Base-by-base conservation (phyloP, 228 moss, liverwort and hornwort genomes). In the Sphagnum fallax region DNA sequence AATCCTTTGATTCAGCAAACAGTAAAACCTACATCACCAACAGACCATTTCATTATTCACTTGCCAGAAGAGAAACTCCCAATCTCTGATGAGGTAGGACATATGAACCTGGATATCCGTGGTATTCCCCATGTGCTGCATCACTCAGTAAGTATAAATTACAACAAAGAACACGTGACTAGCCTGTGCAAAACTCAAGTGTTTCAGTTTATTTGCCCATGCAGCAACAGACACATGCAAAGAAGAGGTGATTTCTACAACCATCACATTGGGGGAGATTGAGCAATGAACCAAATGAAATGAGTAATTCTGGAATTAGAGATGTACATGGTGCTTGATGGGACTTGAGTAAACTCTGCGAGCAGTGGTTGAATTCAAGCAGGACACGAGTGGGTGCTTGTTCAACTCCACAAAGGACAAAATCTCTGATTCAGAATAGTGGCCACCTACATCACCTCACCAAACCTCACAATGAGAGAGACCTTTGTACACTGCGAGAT, bases 321-420 rank as follows among this genome's bases (percentile, higher is more conserved):
- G 9, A 69, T 16, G 5, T 67, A 98, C 98, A 80, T 98, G 98
- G 71, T 92, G 81, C 76, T 92, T 86, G 63, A 90, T 18, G 12
- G 87, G 80, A 79, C 98, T 98, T 52, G 80, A 63, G 32, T 94
- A 98, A 32, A 98, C 83, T 64, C 76, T 80, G 57, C 75, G 82
- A 5, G 86, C 78, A 70, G 92, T 92, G 60, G 77, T 78, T 47
- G 84, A 70, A 75, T 89, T 72, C 74, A 98, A 65, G 66, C 84
- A 71, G 1, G 81, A 89, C 14, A 94, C 81, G 60, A 98, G 83
- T 7, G 89, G 86, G 66, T 86, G 77, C 83, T 92, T 98, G 75
- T 98, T 92, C 67, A 90, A 58, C 68, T 79, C 75, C 65, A 92
- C 84, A 64, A 98, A 94, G 50, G 75, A 65, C 50, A 62, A 70